phyloP scores from a whole-genome alignment of 331 rosid genomes.

The Malus hybrid region DNA sequence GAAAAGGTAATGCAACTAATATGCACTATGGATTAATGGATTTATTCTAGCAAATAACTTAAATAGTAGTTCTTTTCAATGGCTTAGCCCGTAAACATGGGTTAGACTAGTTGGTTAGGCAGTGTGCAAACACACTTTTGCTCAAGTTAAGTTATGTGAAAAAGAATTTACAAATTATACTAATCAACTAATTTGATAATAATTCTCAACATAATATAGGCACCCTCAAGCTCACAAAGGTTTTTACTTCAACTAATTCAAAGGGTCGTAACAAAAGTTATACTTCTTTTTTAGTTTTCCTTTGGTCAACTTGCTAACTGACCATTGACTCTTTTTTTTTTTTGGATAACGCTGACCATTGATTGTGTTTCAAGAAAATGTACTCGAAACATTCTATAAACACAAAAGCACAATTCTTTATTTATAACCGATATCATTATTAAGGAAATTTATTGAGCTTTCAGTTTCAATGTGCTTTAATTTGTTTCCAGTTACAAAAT shows the following conservation, averaged over 20 bases:
- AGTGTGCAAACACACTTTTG: no score
- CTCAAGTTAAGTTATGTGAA: not conserved
- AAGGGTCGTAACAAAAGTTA: not conserved
- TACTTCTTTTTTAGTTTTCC: not conserved
- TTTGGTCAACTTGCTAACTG: not conserved
- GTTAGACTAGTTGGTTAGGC: no score
- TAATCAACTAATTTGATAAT: not conserved
- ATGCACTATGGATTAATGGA: no score
- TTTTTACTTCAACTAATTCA: not conserved
- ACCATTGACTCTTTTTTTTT: no score
- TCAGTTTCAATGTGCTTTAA: not conserved
- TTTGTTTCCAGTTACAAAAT: not conserved
- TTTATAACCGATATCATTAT: not conserved
- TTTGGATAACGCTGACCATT: not conserved
- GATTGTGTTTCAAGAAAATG: not conserved
- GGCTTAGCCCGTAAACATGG: no score
- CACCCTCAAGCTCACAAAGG: not conserved
- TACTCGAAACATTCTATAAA: no score
- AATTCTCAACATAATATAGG: not conserved
- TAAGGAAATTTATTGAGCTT: not conserved
- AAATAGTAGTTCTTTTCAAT: no score
- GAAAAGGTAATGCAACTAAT: no score
- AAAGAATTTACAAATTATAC: not conserved
- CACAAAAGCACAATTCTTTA: not conserved
- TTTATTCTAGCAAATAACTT: no score